Evolutionary conservation across 2,329 filamentous ascomycete species (phyloP).

Genomic region (Capronia epimyces): DNA sequence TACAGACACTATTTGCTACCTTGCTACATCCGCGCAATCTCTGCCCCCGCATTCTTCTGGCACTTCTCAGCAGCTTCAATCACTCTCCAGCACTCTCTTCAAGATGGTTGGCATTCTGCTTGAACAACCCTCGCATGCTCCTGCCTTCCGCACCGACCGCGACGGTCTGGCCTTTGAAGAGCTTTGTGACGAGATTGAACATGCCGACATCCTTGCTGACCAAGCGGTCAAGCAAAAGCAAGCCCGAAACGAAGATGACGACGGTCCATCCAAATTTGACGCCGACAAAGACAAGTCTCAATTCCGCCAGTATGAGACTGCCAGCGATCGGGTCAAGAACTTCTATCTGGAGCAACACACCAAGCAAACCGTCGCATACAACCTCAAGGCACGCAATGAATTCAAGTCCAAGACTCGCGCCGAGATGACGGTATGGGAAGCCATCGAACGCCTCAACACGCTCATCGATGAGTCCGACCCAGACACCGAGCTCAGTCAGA

Average conservation of each 20-base stretch:
- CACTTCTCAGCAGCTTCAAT: neutral
- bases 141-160: constrained; percentile 36
- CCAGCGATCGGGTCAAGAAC: constrained; percentile 76
- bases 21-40: neutral
- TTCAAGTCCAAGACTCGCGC: constrained; percentile 64
- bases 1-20: neutral
- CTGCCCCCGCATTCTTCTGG: neutral
- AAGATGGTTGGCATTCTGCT: constrained; percentile 21
- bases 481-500: constrained; percentile 79
- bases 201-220: constrained; percentile 56
- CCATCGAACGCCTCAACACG: constrained; percentile 87
- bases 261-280: constrained; percentile 63
- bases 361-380: constrained; percentile 61
- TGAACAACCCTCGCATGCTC: constrained; percentile 17
- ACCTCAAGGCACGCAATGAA: constrained; percentile 68
- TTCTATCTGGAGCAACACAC: constrained; percentile 72
- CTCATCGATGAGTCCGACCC: constrained; percentile 88
- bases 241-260: constrained; percentile 33
- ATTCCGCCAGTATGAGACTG: constrained; percentile 77
- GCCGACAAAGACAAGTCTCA: constrained; percentile 69
- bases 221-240: constrained; percentile 45
- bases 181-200: constrained; percentile 55
- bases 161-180: constrained; percentile 56
- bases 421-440: constrained; percentile 82
- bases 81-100: neutral